A percentile compares a stretch with the other conserved stretches of the same genome.
These are phyloP conservation scores for Elymus sibiricus DNA, from an alignment of 176 grass and related monocot species.

Conservation along the genomic window DNA sequence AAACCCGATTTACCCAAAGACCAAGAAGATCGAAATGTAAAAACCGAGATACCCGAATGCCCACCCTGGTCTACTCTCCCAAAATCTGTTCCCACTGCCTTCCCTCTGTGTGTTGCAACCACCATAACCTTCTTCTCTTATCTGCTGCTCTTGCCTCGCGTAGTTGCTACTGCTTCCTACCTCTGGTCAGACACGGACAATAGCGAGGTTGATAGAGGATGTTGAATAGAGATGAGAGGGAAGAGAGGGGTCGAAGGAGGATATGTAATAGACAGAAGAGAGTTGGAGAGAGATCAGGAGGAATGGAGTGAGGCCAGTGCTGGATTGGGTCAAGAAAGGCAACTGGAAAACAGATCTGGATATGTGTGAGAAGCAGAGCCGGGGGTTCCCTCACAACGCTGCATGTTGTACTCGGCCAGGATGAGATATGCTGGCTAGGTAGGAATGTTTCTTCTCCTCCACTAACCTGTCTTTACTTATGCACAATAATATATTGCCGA, in stretches of 20 bases:
- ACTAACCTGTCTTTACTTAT: not conserved
- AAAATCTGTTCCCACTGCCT: not conserved
- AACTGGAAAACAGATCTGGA: not conserved
- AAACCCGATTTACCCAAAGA: too few species aligned
- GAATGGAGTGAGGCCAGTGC: not conserved
- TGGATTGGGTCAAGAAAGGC: not conserved
- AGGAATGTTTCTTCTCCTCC: conserved; percentile 6
- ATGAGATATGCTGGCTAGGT: not conserved
- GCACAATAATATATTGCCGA: not conserved
- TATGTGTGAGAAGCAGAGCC: not conserved
- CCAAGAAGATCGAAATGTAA: too few species aligned
- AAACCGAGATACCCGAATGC: too few species aligned
- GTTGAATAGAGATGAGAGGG: not conserved
- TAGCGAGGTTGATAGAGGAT: not conserved
- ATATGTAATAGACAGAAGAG: not conserved
- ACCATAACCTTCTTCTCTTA: not conserved
- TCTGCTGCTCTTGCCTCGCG: not conserved
- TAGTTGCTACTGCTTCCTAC: not conserved
- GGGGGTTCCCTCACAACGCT: not conserved
- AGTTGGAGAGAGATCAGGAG: not conserved
- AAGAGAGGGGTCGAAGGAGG: not conserved
- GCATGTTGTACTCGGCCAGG: not conserved
- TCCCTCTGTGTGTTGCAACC: not conserved
- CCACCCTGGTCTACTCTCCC: too few species aligned
- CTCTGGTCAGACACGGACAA: not conserved